These are phyloP conservation scores for Thielaviopsis ethacetica DNA, from an alignment of 2,329 filamentous ascomycete genomes.

Conservation along the genomic window DNA sequence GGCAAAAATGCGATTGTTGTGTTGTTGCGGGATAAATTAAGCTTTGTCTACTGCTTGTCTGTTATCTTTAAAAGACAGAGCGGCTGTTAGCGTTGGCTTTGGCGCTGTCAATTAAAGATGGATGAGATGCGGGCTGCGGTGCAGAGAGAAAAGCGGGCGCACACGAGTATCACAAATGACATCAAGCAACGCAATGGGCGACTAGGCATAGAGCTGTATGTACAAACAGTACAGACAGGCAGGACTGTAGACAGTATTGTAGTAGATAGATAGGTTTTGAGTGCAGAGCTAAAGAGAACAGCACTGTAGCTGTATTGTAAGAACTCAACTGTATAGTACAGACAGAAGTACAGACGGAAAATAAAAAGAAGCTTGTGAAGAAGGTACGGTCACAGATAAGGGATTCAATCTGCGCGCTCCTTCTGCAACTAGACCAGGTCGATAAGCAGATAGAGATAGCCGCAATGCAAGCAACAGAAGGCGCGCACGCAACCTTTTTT, in stretches of 20 bases:
- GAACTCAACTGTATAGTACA: too few relatives aligned
- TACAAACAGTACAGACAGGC: too few relatives aligned
- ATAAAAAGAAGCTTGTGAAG: too few relatives aligned
- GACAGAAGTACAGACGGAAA: too few relatives aligned
- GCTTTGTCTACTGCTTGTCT: too few relatives aligned
- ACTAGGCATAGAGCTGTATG: neutral
- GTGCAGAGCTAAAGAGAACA: too few relatives aligned
- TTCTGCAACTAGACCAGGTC: neutral
- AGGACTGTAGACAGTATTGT: too few relatives aligned
- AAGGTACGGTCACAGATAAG: neutral
- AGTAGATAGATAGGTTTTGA: too few relatives aligned
- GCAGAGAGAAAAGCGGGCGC: neutral
- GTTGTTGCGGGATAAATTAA: too few relatives aligned
- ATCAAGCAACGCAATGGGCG: neutral
- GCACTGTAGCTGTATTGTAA: too few relatives aligned
- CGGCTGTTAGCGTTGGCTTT: neutral
- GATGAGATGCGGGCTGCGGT: neutral
- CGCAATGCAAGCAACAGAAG: too few relatives aligned
- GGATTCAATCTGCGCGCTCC: neutral
- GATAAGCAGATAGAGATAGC: neutral
- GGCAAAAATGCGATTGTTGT: neutral
- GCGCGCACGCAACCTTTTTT: neutral
- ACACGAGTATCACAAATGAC: neutral
- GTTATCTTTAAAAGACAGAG: too few relatives aligned
- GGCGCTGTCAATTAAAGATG: neutral